These are phyloP conservation scores for Rubus idaeus DNA, from an alignment of 306 rosid genomes.

Conservation along the genomic window DNA sequence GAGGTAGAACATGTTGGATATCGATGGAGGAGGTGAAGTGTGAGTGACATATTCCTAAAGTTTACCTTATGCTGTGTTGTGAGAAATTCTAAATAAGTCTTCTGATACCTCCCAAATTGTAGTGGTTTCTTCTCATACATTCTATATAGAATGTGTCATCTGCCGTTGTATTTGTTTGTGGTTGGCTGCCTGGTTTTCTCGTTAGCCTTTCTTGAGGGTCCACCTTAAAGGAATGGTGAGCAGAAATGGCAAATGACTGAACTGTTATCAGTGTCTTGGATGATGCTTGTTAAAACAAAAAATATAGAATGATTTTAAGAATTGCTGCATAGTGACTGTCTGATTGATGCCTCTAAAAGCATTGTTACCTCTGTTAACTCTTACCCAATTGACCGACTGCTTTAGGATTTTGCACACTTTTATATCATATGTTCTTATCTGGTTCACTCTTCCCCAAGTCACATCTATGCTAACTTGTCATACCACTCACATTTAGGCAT, in stretches of 20 bases:
- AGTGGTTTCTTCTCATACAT: neutral
- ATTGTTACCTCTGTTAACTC: neutral
- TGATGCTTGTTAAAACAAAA: neutral
- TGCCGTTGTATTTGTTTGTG: neutral
- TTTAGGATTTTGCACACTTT: neutral
- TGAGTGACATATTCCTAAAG: neutral
- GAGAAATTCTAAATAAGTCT: neutral
- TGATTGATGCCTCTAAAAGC: neutral
- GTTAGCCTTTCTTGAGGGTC: neutral
- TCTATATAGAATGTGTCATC: neutral
- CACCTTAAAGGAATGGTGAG: neutral
- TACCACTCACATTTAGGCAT: constrained; percentile 1
- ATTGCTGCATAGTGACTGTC: neutral
- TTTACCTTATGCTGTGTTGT: neutral
- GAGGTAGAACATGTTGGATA: neutral
- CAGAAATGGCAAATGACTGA: neutral
- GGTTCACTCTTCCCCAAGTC: neutral
- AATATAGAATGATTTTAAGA: neutral
- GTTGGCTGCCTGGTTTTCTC: neutral
- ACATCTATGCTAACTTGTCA: neutral
- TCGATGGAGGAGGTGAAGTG: constrained; percentile 2
- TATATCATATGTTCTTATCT: constrained; percentile 9
- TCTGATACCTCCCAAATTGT: neutral
- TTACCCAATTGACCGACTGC: neutral
- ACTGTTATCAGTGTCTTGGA: neutral